Base-by-base conservation (phyloP, 805 yeast genomes). In the Starmerella gropengiesseri region DNA sequence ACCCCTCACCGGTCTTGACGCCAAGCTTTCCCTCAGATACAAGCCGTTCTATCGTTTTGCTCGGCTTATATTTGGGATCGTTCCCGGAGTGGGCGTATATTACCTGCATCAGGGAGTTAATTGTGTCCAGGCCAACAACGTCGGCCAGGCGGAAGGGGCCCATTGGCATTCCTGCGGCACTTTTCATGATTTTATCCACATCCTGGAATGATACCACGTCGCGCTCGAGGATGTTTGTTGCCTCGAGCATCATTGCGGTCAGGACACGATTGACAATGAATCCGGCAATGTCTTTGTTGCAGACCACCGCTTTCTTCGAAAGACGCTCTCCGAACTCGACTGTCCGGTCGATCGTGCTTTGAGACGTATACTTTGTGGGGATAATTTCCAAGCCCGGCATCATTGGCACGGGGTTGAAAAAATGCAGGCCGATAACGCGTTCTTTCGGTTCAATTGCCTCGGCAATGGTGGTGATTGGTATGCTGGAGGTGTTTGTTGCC, bases 131-230 rank as follows among this genome's bases (percentile, higher is more conserved):
- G 11, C 70, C 70, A 35, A 65, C 63, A 39, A 65, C 61, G 44
- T 65, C 70, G 7, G 68, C 67, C 22, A 65, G 56, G 9, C 57
- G 59, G 23, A 65, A 52, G 1, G 70, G 70, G 2, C 70, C 70
- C 69, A 65, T 66, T 18, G 70, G 70, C 66, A 61, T 60, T 16
- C 69, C 68, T 42, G 70, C 65, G 13, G 70, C 70, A 41, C 60
- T 57, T 50, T 57, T 59, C 67, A 65, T 64, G 44, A 65, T 65
- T 44, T 51, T 57, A 54, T 65, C 70, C 33, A 65, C 64, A 41
- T 64, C 70, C 43, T 64, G 65, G 41, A 56, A 53, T 25, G 49
- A 31, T 20, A 67, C 70, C 12, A 63, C 48, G 3, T 67, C 69
- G 9, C 61, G 56, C 54, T 65, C 70, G 6, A 60, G 48, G 28